Base-by-base conservation (phyloP, 164 flowering plant species). In the Kalanchoe fedtschenkoi region DNA sequence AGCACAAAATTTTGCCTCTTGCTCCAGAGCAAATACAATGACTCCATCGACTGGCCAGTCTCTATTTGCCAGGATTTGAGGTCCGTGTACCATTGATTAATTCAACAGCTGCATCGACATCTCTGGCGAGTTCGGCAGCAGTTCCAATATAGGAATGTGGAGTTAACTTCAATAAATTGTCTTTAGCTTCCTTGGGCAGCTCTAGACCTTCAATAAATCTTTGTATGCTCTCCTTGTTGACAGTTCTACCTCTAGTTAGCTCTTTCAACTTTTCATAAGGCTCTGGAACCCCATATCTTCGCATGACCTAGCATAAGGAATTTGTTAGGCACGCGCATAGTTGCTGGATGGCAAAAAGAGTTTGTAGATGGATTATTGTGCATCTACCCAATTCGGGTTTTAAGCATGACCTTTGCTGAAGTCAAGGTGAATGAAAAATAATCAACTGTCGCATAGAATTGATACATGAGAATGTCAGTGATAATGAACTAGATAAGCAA, bases 281-380 rank as follows among this genome's bases (percentile, higher is more conserved):
- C 76, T 89, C 96, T 8, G 95, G 96, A 65, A 92, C 80, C 14
- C 80, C 89, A 62, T 88, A 92, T 72, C 97, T 81, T 69, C 97
- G 75, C 98, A 92, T 92, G 56, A 92, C 96, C 98, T 92, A 42
- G n/a, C n/a, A 16, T 32, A 9, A 6, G 35, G 35, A 15, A 21
- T n/a, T n/a, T n/a, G n/a, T n/a, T n/a, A n/a, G n/a, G n/a, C n/a
- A n/a, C n/a, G n/a, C n/a, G n/a, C n/a, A n/a, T n/a, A n/a, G n/a
- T n/a, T n/a, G n/a, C n/a, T n/a, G n/a, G n/a, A n/a, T n/a, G n/a
- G n/a, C n/a, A n/a, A n/a, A n/a, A n/a, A n/a, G n/a, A n/a, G n/a
- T n/a, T n/a, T n/a, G n/a, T n/a, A n/a, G n/a, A n/a, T n/a, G n/a
- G n/a, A n/a, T n/a, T n/a, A n/a, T n/a, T n/a, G n/a, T n/a, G n/a